These are phyloP conservation scores for Spathaspora sp. DNA, from an alignment of 1,139 yeast genomes.

Conservation along the genomic window DNA sequence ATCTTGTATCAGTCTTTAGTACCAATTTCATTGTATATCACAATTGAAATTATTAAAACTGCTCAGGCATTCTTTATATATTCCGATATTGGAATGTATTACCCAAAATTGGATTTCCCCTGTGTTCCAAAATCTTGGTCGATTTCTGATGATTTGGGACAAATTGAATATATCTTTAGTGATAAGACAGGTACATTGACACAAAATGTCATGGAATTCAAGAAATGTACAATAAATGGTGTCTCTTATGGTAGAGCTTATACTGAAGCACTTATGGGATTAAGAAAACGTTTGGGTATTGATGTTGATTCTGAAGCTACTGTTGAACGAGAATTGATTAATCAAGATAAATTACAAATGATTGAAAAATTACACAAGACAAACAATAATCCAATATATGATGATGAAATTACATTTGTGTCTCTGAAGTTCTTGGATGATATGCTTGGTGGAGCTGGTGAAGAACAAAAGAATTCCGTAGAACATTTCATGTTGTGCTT, in stretches of 20 bases:
- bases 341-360: constrained; percentile 42
- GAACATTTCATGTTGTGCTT: constrained; percentile 53
- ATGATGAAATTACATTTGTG: constrained; percentile 48
- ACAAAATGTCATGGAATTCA: constrained; percentile 61
- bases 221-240: constrained; percentile 57
- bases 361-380: constrained; percentile 22
- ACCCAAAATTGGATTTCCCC: constrained; percentile 52
- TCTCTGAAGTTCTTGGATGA: constrained; percentile 47
- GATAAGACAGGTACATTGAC: constrained; percentile 64
- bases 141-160: constrained; percentile 65
- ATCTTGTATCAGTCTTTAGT: constrained; percentile 59
- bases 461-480: constrained; percentile 35
- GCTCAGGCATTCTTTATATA: constrained; percentile 58
- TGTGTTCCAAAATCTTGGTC: constrained; percentile 65
- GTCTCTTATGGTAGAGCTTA: constrained; percentile 58
- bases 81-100: constrained; percentile 53
- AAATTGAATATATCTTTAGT: constrained; percentile 59
- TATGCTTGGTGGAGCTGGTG: constrained; percentile 27
- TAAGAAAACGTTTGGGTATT: constrained; percentile 53
- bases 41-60: constrained; percentile 60
- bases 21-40: constrained; percentile 59
- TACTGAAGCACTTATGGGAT: constrained; percentile 61
- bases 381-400: constrained; percentile 25
- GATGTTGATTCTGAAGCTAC: constrained; percentile 51
- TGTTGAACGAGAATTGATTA: constrained; percentile 38